Percentiles rank a stretch among this genome's conserved stretches.
Conservation (phyloP, 208 protist species). For the Spironucleus salmonicida region DNA sequence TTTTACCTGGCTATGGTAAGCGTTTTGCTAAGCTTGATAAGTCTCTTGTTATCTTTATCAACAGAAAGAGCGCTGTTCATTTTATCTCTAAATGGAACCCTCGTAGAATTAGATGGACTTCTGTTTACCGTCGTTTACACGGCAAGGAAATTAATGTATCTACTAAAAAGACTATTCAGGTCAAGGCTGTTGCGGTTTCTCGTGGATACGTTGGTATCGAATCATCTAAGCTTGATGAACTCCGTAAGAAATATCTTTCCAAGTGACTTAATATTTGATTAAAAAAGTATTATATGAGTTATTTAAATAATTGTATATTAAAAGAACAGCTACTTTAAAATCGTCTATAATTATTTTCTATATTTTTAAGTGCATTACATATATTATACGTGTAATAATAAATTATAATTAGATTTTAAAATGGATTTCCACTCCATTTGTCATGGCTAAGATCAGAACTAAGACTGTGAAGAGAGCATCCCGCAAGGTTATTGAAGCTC, state of each 20-base stretch:
- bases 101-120: slow-evolving; percentile 26
- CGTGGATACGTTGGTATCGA: background rate
- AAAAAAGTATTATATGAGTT: no score
- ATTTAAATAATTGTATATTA: no score
- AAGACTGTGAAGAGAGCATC: slow-evolving; percentile 98
- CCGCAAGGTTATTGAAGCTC: slow-evolving; percentile 94
- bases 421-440: no score
- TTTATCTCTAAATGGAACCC: slow-evolving; percentile 25
- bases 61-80: slow-evolving; percentile 23
- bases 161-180: background rate
- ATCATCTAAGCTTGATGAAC: background rate
- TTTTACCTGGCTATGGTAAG: slow-evolving; percentile 25
- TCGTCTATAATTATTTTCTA: no score
- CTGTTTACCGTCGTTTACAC: slow-evolving; percentile 14
- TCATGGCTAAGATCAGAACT: slow-evolving; percentile 93
- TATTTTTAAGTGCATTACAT: no score
- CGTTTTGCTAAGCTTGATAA: background rate
- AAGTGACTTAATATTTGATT: no score
- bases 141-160: slow-evolving; percentile 20
- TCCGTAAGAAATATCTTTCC: slow-evolving; percentile 11
- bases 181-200: background rate
- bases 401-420: no score
- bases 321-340: no score
- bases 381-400: no score
- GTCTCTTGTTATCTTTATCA: slow-evolving; percentile 12